Base-by-base conservation (phyloP, 2,329 filamentous ascomycete species). In the Hymenoscyphus infarciens region DNA sequence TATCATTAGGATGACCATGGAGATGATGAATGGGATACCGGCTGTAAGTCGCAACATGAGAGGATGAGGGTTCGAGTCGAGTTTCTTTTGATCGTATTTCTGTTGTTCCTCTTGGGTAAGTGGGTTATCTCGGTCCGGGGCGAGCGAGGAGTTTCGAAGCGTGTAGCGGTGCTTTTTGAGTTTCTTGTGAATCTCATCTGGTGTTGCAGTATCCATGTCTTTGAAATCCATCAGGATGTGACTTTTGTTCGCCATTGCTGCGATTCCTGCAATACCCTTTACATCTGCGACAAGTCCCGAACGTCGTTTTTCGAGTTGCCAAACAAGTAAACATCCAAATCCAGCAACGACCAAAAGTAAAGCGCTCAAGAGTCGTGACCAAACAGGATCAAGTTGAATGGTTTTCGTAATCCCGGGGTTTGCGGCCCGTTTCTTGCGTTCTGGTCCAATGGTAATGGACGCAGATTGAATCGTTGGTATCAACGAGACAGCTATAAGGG, bases 191-290 rank as follows among this genome's bases (percentile, higher is more conserved):
- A 92, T 91, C 59, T 87, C 83, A 57, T 84, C 78, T 60, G 87
- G 84, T 4, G 81, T 84, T 7, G 85, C 87, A 1, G 85, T 83
- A 71, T 92, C 89, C 76, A 90, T 83, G 62, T 87, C 87, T 66
- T 85, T 86, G 71, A 92, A 91, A 71, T 92, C 89, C 75, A 86
- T 86, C 66, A 91, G 77, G 72, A 91, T 89, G 67, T 91, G 88
- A 66, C 83, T 86, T 64, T 85, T 84, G 2, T 89, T 88, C 10
- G 89, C 88, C 88, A 92, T 91, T 61, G 88, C 85, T 5, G 89
- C 89, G 42, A 91, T 80, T 1, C 89, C 89, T 1, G 88, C 87
- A 59, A 92, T 90, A 5, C 89, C 89, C 67, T 85, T 86, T 6
- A 90, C 88, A 71, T 91, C 87, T 5, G 84, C 83, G 2, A 86